Conservation (phyloP, 1,284 basidiomycete species). For the Anthracocystis walkeri region DNA sequence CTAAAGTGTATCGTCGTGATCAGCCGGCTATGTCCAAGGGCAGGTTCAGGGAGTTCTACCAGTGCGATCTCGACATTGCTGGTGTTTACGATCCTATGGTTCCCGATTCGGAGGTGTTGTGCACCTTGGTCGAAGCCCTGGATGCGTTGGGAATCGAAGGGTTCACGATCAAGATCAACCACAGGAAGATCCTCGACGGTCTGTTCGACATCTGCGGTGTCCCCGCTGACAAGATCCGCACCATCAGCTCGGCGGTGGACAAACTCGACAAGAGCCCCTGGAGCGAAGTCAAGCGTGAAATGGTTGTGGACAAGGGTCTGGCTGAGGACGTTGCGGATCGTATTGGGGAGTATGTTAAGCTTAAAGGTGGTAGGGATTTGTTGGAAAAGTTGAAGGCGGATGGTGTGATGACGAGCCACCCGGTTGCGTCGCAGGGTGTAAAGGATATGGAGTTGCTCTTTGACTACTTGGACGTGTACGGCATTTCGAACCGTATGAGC, state of each 20-base stretch:
- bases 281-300: slow-evolving; percentile 92
- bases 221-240: slow-evolving; percentile 86
- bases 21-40: slow-evolving; percentile 98
- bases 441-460: slow-evolving; percentile 92
- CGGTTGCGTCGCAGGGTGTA: slow-evolving; percentile 81
- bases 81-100: slow-evolving; percentile 91
- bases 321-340: slow-evolving; percentile 86
- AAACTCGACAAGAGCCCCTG: slow-evolving; percentile 96
- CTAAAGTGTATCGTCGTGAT: slow-evolving; percentile 96
- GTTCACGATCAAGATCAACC: slow-evolving; percentile 92
- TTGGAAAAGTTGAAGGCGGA: slow-evolving; percentile 82
- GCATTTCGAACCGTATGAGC: slow-evolving; percentile 80
- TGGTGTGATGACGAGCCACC: slow-evolving; percentile 77
- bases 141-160: slow-evolving; percentile 83
- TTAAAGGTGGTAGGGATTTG: slow-evolving; percentile 82
- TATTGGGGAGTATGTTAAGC: slow-evolving; percentile 96
- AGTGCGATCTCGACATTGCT: slow-evolving; percentile 98
- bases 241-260: slow-evolving; percentile 97
- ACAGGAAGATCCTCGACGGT: slow-evolving; percentile 96
- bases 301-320: slow-evolving; percentile 94
- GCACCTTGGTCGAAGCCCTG: slow-evolving; percentile 84
- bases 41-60: slow-evolving; percentile 97
- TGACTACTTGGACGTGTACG: slow-evolving; percentile 84
- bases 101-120: slow-evolving; percentile 91
- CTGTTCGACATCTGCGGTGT: slow-evolving; percentile 98